Evolutionary conservation across 1,284 basidiomycete species (phyloP), one percentile per base, ranked within the genome.

Genomic region (Lentinus polychrous): DNA sequence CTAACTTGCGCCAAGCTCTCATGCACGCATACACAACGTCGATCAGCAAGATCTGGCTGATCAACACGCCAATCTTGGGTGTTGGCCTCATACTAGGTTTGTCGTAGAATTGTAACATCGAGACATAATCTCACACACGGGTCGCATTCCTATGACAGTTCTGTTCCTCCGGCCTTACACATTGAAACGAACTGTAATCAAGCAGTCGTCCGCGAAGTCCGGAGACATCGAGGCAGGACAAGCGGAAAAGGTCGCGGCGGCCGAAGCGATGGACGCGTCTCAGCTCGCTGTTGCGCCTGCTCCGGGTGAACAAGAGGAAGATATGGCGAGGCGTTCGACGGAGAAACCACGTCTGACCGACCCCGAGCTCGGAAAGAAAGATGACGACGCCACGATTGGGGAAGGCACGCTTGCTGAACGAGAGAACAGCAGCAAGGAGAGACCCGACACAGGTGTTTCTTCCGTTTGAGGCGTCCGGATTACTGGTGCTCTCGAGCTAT

Each of bases 41-140:
- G 0, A 79, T 92, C 35, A 72, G 72, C 52, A 76, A 71, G 37
- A 82, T 92, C 48, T 93, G 90, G 88, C 61, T 88, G 49, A 76
- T 85, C 22, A 73, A 72, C 58, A 79, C 79, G 3, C 83, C 85
- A 0, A 60, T 86, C 12, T 37, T 75, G 14, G 83, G 78, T n/a
- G 68, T 71, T 24, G 73, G 74, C 17, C 69, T 86, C 53, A 52
- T 88, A 23, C 67, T 86, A 64, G 69, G 81, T 81, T 52, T 57
- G 75, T 66, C 14, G 39, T 43, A 32, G 18, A 5, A 32, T 10
- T 3, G 20, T 39, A 32, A 32, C 7, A 41, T n/a, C 34, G 39
- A 32, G 17, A 3, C 31, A 17, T 8, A 12, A 32, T 49, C 39
- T 41, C 7, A 41, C 39, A 41, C 22, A n/a, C 27, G 27, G 20